phyloP scores from a whole-genome alignment of 345 rosid genomes.

The Hibiscus syriacus region DNA sequence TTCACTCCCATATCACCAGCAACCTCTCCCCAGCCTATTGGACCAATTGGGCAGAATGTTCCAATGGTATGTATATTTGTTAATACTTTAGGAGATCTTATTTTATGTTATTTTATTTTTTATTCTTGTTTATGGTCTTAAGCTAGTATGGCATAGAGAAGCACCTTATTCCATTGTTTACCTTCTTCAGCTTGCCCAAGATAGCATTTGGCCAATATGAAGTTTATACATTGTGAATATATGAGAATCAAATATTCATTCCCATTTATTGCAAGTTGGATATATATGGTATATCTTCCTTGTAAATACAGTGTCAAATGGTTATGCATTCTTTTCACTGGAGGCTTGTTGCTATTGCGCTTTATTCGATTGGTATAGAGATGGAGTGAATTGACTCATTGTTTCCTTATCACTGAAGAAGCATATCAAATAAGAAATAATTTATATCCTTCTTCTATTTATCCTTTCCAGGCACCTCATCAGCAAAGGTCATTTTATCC shows the following conservation, averaged over 20 bases:
- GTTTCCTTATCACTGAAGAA: background rate
- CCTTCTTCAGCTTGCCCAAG: background rate
- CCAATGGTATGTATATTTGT: conserved; percentile 45
- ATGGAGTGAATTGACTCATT: too few species aligned
- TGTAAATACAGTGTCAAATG: background rate
- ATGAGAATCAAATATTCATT: background rate
- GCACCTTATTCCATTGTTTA: background rate
- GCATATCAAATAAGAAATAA: background rate
- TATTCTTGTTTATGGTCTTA: background rate
- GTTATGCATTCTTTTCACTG: too few species aligned
- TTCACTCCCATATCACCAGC: conserved; percentile 55
- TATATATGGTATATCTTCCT: background rate
- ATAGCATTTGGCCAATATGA: background rate
- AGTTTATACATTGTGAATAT: background rate
- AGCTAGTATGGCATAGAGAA: background rate
- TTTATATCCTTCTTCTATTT: background rate
- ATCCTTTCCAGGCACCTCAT: conserved; percentile 47
- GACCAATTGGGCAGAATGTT: conserved; percentile 61
- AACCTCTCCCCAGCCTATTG: conserved; percentile 67
- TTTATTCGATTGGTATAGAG: too few species aligned
- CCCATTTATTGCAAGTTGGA: background rate
- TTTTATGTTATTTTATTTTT: background rate
- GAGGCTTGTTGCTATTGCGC: too few species aligned
- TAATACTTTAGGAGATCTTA: background rate
- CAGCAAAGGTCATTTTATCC: conserved; percentile 61